Evolutionary conservation across 441 rosid species (phyloP).

Genomic region (Euphorbia celastroides): DNA sequence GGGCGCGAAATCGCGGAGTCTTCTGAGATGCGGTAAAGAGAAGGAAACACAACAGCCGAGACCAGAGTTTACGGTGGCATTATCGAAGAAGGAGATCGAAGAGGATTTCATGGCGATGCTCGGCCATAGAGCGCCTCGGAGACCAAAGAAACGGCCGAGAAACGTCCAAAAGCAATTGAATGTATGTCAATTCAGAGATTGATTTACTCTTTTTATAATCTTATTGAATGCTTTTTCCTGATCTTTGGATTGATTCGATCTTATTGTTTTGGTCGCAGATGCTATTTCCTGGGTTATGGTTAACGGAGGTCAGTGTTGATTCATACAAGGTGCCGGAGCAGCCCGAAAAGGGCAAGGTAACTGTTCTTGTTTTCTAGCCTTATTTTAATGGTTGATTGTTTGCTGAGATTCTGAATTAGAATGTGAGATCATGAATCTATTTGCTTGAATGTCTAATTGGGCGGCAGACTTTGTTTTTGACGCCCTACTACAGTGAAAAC

Average conservation of each 20-base stretch:
- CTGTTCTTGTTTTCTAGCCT: not conserved
- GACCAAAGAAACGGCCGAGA: slow-evolving; percentile 67
- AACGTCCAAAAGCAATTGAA: slow-evolving; percentile 57
- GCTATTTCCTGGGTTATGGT: slow-evolving; percentile 55
- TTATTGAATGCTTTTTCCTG: not conserved
- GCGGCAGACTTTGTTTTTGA: not conserved
- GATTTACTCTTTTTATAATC: not conserved
- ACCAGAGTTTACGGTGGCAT: slow-evolving; percentile 38
- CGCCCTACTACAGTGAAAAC: not conserved
- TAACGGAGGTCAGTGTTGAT: slow-evolving; percentile 53
- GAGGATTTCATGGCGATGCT: slow-evolving; percentile 52
- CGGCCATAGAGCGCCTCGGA: slow-evolving; percentile 50
- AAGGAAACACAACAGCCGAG: slow-evolving; percentile 29
- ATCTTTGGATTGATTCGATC: not conserved
- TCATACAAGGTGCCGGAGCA: slow-evolving; percentile 50
- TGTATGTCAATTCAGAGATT: slow-evolving; percentile 32
- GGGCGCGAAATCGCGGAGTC: slow-evolving; percentile 6
- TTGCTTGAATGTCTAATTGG: not conserved
- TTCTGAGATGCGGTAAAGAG: slow-evolving; percentile 18
- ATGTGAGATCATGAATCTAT: slow-evolving; percentile 7
- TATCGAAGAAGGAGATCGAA: slow-evolving; percentile 67
- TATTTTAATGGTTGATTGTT: slow-evolving; percentile 12
- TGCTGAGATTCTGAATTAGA: slow-evolving; percentile 8
- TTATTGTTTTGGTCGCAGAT: slow-evolving; percentile 29
- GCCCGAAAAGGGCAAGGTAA: slow-evolving; percentile 45